Base-by-base conservation (phyloP, 139 green algal species). In the Picochlorum sp. region DNA sequence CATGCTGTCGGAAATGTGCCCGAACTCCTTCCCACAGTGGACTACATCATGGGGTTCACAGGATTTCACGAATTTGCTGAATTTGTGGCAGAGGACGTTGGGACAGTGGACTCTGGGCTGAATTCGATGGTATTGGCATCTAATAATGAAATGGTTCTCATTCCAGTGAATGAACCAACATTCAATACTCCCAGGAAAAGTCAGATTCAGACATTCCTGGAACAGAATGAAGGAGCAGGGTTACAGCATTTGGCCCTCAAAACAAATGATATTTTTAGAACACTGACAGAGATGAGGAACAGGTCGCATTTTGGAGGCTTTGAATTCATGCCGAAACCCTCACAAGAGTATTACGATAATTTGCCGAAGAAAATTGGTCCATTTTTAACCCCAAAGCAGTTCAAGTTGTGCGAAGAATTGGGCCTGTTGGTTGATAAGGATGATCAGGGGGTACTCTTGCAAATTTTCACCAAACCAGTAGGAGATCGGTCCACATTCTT, bases 41-140 rank as follows among this genome's bases (percentile, higher is more conserved):
- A 92, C n/a, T 97, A 98, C 73, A 81, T 98, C 61, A 56, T 16
- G 10, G 37, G n/a, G 6, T 30, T 32, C 34, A 60, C 78, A 74
- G 92, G 92, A 50, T 95, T 95, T 68, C 92, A 98, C 69, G 89
- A 97, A 62, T 98, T 98, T 80, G 92, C 92, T 2, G 92, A 98
- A 75, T 99, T 99, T 68, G 87, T 82, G 3, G 85, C 94, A 0
- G 91, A 95, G 67, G 94, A 98, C 57, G 90, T 98, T 38, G 93
- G 93, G 57, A 98, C 93, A 3, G 65, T 97, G 26, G 88, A 97
- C 78, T 85, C 69, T 15, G 89, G 89, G 2, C 76, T 96, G 9
- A 96, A 96, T 79, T 88, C 74, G 37, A 87, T 91, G 78, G 93
- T 95, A 13, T 77, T 97, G 54, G 91, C 91, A 23, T 89, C 73